Evolutionary conservation across 306 rosid species (phyloP).

Genomic region (Quercus engelmannii): DNA sequence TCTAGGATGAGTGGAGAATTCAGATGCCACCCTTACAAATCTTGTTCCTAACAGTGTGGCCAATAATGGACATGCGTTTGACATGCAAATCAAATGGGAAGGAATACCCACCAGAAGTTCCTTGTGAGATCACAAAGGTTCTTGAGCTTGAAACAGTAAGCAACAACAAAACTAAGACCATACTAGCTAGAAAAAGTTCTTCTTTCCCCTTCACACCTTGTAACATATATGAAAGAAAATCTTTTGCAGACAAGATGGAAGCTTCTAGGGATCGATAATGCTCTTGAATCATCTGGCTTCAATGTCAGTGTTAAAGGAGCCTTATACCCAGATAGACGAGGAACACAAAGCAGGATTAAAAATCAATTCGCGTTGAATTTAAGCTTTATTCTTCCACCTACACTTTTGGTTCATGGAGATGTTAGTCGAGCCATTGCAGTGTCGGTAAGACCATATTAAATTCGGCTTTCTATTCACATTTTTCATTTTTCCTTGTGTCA

Average conservation of each 20-base stretch:
- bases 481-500: neutral
- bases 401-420: constrained; percentile 29
- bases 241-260: constrained; percentile 35
- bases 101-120: constrained; percentile 45
- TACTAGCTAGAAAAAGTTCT: too few relatives aligned
- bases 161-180: neutral
- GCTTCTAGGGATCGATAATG: constrained; percentile 19
- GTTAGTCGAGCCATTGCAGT: constrained; percentile 1
- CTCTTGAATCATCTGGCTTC: neutral
- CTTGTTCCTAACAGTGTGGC: constrained; percentile 30
- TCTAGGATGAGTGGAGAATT: constrained; percentile 56
- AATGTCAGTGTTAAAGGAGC: constrained; percentile 19
- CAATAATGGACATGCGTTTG: constrained; percentile 30
- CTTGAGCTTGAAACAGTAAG: constrained; percentile 48
- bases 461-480: neutral
- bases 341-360: constrained; percentile 32
- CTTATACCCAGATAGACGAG: constrained; percentile 36
- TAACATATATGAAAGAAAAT: too few relatives aligned
- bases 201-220: too few relatives aligned
- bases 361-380: constrained; percentile 28
- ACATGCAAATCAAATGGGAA: constrained; percentile 43
- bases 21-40: constrained; percentile 32
- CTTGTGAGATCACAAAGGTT: constrained; percentile 38
- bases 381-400: constrained; percentile 21
- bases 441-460: constrained; percentile 20